Conservation (phyloP, 78 protist species). For the Acrasis kona region DNA sequence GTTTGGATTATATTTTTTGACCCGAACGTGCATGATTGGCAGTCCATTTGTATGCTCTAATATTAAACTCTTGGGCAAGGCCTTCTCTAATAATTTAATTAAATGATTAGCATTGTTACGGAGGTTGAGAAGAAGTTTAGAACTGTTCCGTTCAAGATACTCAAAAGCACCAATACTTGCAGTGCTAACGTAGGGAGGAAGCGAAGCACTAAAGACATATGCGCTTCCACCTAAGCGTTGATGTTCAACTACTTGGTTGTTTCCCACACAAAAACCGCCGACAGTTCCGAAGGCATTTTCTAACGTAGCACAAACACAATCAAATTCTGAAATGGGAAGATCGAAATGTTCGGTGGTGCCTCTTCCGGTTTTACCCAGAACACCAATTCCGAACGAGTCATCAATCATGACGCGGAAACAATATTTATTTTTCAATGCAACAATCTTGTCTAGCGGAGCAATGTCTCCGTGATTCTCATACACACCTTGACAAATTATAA, state of each 20-base stretch:
- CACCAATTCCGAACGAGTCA: constrained; percentile 81
- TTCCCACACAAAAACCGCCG: constrained; percentile 31
- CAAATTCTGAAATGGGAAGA: constrained; percentile 16
- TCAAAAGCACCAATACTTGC: constrained; percentile 43
- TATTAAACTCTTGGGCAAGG: neutral
- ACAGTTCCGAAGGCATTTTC: neutral
- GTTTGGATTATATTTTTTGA: too few species aligned
- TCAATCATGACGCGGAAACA: constrained; percentile 73
- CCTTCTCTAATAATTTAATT: neutral
- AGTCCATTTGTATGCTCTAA: neutral
- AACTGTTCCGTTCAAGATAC: neutral
- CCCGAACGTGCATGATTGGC: too few species aligned
- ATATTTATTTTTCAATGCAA: constrained; percentile 51
- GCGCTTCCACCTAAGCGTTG: constrained; percentile 81
- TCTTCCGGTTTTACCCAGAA: constrained; percentile 80
- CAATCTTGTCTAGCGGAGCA: constrained; percentile 14
- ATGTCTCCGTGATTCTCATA: constrained; percentile 57
- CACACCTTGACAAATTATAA: constrained; percentile 79
- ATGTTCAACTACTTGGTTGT: constrained; percentile 15
- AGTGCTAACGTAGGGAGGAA: constrained; percentile 68
- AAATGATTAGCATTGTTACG: neutral
- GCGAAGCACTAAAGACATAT: constrained; percentile 83
- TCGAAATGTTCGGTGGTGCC: constrained; percentile 76
- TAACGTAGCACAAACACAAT: constrained; percentile 3
- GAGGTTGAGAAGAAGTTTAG: neutral